Percentiles rank a stretch among this genome's conserved stretches.
phyloP scores from a whole-genome alignment of 768 basidiomycete species.

The Lactarius trivialis region DNA sequence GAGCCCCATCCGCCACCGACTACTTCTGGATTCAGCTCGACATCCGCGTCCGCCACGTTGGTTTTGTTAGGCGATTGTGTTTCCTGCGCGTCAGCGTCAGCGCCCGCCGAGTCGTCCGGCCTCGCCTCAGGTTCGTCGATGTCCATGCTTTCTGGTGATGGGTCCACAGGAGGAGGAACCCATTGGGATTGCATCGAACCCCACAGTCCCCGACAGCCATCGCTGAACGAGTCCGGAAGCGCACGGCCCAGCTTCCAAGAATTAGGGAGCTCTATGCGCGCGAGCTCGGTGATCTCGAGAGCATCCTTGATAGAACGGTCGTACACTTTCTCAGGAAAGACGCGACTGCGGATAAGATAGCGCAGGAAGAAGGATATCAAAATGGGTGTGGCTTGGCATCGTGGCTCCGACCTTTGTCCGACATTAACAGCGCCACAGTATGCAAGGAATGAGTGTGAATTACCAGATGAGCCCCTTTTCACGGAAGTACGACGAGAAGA shows the following conservation, averaged over 20 bases:
- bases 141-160: constrained; percentile 14
- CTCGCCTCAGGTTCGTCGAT: constrained; percentile 23
- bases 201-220: constrained; percentile 44
- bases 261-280: constrained; percentile 45
- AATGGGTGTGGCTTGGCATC: constrained; percentile 45
- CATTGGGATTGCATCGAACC: constrained; percentile 29
- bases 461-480: constrained; percentile 67
- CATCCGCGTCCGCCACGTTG: not conserved
- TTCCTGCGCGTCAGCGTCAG: not conserved
- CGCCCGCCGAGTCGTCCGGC: constrained; percentile 9
- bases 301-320: constrained; percentile 44
- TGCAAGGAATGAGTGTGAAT: not conserved
- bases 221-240: constrained; percentile 46
- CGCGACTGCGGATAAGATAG: constrained; percentile 51
- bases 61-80: not conserved
- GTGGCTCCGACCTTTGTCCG: constrained; percentile 38
- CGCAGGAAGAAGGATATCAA: constrained; percentile 54
- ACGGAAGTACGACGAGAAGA: constrained; percentile 64
- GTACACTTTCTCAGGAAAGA: constrained; percentile 43
- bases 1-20: constrained; percentile 5
- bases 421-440: constrained; percentile 20
- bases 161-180: not conserved
- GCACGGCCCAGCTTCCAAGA: constrained; percentile 41
- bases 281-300: constrained; percentile 37
- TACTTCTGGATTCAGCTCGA: not conserved